phyloP scores from a whole-genome alignment of 2,329 filamentous ascomycete genomes.

The Coniochaeta ligniaria region DNA sequence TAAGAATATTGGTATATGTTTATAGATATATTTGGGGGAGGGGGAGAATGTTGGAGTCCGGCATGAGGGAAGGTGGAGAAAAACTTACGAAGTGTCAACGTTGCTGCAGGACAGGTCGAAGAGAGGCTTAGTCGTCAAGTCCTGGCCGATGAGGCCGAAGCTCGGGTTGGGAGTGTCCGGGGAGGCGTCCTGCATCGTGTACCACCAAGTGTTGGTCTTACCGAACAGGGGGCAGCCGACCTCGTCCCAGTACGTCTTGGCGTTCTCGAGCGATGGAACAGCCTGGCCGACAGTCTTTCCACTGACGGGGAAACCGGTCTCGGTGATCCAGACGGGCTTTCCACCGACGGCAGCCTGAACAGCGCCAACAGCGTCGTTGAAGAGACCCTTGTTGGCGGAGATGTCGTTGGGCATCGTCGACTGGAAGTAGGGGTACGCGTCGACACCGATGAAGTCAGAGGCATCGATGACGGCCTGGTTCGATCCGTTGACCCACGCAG shows the following conservation, averaged over 20 bases:
- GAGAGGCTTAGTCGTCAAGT: conserved; percentile 45
- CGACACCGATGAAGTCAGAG: conserved; percentile 74
- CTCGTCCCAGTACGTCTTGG: conserved; percentile 72
- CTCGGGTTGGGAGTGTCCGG: conserved; percentile 55
- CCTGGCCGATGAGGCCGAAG: conserved; percentile 60
- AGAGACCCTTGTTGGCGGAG: conserved; percentile 55
- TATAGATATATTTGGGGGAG: neutral
- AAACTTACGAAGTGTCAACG: conserved; percentile 16
- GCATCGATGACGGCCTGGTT: conserved; percentile 64
- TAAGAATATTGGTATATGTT: conserved; percentile 1
- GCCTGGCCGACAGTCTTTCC: conserved; percentile 57
- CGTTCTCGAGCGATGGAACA: conserved; percentile 58
- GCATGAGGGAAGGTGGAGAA: neutral
- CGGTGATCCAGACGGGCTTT: conserved; percentile 78
- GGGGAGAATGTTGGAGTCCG: neutral
- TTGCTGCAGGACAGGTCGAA: conserved; percentile 56
- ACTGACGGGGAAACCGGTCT: conserved; percentile 79
- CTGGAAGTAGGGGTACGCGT: conserved; percentile 83
- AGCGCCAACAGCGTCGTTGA: conserved; percentile 57
- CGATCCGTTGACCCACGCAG: conserved; percentile 63
- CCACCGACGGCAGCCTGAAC: conserved; percentile 51
- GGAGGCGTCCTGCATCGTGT: conserved; percentile 62
- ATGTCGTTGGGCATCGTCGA: conserved; percentile 60
- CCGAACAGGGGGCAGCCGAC: conserved; percentile 68
- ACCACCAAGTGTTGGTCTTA: conserved; percentile 66